These are phyloP conservation scores for Oldenlandia corymbosa DNA, from an alignment of 257 asterid species.

Conservation along the genomic window DNA sequence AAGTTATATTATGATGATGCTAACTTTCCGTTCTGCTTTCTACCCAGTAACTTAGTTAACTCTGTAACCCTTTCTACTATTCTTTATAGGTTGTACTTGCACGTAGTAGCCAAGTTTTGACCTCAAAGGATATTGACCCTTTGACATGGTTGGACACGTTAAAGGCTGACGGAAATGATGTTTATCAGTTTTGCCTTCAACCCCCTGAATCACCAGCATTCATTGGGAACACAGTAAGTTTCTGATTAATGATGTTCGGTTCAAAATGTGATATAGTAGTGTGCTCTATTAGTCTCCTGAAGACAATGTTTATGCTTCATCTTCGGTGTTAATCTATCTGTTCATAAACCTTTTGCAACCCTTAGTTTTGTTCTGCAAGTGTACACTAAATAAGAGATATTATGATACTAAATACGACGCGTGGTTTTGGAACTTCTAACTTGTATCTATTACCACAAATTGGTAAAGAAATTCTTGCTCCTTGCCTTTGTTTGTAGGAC, in stretches of 20 bases:
- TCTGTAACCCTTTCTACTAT: slow-evolving; percentile 2
- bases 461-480: too few relatives aligned
- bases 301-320: not conserved
- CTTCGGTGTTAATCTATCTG: not conserved
- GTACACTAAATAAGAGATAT: not conserved
- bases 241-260: not conserved
- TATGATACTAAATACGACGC: not conserved
- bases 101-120: slow-evolving; percentile 80
- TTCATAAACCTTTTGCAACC: not conserved
- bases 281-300: not conserved
- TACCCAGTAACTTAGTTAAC: not conserved
- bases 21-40: not conserved
- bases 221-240: slow-evolving; percentile 91
- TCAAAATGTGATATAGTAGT: too few relatives aligned
- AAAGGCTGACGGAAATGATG: slow-evolving; percentile 72
- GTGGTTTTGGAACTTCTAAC: not conserved
- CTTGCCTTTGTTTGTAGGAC: not conserved
- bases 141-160: slow-evolving; percentile 67
- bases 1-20: not conserved
- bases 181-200: slow-evolving; percentile 86
- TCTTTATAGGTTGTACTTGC: slow-evolving; percentile 81
- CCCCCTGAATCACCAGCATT: slow-evolving; percentile 91
- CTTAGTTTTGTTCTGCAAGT: not conserved
- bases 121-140: slow-evolving; percentile 70
- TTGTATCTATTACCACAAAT: not conserved